phyloP scores from a whole-genome alignment of 371 early-diverging fungal species.

The Mortierella sp. region DNA sequence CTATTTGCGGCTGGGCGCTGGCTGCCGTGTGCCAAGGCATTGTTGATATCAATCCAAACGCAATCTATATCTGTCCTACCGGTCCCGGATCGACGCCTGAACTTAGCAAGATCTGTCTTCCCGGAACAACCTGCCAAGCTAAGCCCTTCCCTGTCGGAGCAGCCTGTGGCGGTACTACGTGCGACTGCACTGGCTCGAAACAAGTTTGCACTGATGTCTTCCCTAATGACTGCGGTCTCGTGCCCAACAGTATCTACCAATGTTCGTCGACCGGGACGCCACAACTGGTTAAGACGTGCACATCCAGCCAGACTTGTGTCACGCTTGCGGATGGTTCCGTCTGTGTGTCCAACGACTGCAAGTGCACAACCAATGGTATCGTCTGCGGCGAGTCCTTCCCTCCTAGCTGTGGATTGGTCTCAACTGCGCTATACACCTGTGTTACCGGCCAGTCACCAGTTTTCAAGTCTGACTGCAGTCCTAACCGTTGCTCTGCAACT shows the following conservation, averaged over 20 bases:
- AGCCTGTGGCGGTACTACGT: background rate
- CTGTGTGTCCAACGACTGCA: conserved; percentile 7
- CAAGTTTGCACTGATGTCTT: conserved; percentile 5
- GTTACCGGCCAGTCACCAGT: background rate
- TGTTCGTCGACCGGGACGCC: background rate
- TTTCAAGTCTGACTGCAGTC: background rate
- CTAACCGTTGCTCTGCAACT: conserved; percentile 3
- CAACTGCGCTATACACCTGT: conserved; percentile 8
- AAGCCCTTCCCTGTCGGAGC: background rate
- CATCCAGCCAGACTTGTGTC: background rate
- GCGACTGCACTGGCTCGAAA: background rate
- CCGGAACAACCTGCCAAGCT: too few relatives aligned
- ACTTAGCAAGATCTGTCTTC: background rate
- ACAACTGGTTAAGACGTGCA: background rate
- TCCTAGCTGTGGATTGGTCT: background rate
- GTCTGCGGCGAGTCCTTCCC: conserved; percentile 16
- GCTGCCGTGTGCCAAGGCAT: too few relatives aligned
- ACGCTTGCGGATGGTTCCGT: background rate
- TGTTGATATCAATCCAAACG: background rate
- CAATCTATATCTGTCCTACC: background rate
- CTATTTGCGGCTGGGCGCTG: background rate
- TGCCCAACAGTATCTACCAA: conserved; percentile 4
- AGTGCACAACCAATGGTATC: conserved; percentile 4
- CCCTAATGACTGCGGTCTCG: conserved; percentile 3
- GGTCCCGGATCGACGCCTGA: background rate